Evolutionary conservation across 2,329 filamentous ascomycete genomes (phyloP).

Genomic region (Tolypocladium album): DNA sequence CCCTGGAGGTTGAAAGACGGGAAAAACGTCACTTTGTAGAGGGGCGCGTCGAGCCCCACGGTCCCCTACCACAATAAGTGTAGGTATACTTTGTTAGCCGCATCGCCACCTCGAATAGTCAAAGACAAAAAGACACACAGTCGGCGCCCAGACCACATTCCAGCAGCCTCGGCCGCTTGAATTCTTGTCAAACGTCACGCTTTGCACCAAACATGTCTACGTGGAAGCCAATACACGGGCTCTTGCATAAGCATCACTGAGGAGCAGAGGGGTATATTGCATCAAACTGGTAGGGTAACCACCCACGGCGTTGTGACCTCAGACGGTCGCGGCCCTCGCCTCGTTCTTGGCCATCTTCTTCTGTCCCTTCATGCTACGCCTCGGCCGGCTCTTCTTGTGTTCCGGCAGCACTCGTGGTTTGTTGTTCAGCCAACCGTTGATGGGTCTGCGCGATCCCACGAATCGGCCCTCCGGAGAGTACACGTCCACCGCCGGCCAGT

Average conservation of each 20-base stretch:
- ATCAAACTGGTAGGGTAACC: background rate
- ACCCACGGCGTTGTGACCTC: background rate
- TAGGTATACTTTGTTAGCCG: background rate
- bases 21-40: background rate
- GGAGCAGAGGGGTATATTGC: background rate
- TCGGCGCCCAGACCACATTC: background rate
- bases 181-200: background rate
- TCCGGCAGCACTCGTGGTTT: constrained; percentile 40
- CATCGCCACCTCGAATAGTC: background rate
- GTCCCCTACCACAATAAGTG: no score
- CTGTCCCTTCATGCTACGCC: constrained; percentile 57
- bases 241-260: background rate
- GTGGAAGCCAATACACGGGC: background rate
- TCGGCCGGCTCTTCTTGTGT: constrained; percentile 44
- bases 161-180: background rate
- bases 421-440: constrained; percentile 60
- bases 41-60: background rate
- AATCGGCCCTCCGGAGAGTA: constrained; percentile 79
- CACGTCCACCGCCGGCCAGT: constrained; percentile 68
- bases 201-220: background rate
- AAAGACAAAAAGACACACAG: background rate
- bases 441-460: constrained; percentile 53
- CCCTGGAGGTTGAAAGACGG: background rate
- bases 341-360: constrained; percentile 29
- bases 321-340: constrained; percentile 12